Base-by-base conservation (phyloP, 2,329 filamentous ascomycete genomes). In the Monosporascus sp. region DNA sequence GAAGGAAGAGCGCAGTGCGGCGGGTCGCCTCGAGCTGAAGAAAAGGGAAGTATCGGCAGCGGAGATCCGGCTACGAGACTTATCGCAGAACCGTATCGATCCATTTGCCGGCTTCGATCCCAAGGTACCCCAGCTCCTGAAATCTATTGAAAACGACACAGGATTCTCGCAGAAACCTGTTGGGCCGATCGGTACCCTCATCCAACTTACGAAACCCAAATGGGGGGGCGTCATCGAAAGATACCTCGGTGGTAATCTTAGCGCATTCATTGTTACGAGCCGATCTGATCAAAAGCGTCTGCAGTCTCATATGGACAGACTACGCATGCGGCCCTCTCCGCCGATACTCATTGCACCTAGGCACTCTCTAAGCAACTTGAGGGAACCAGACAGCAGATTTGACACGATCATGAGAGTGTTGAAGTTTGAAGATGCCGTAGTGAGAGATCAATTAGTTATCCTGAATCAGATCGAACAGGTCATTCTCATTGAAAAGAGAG, bases 171-270 rank as follows among this genome's bases (percentile, higher is more conserved):
- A 81, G 44, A 86, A 80, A 57, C 94, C 94, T 2, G 76, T 97
- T 36, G 94, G 94, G 0, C 94, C 94, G 0, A 76, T 97, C 15
- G 94, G 92, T 31, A 76, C 84, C 24, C 82, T 94, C 63, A 79
- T 99, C 50, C 85, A 84, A 59, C 74, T 99, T 24, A 74, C 84
- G 37, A 86, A 93, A 60, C 87, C 89, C 1, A 79, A 89, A 61
- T 99, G 94, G 94, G 88, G 87, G 1, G 80, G 82, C 1, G 84
- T 96, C 44, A 70, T 99, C 15, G 94, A 99, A 67, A 87, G 81
- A 57, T 82, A 82, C 1, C 79, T 96, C 46, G 89, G 89, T n/a
- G 71, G 70, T 3, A 77, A 74, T 0, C 74, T 97, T 35, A 87
- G 84, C 57, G 85, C 82, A 1, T 99, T 97, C 65, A 81, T 96